Base-by-base conservation (phyloP, 1,284 basidiomycete species). In the Trametes pubescens region DNA sequence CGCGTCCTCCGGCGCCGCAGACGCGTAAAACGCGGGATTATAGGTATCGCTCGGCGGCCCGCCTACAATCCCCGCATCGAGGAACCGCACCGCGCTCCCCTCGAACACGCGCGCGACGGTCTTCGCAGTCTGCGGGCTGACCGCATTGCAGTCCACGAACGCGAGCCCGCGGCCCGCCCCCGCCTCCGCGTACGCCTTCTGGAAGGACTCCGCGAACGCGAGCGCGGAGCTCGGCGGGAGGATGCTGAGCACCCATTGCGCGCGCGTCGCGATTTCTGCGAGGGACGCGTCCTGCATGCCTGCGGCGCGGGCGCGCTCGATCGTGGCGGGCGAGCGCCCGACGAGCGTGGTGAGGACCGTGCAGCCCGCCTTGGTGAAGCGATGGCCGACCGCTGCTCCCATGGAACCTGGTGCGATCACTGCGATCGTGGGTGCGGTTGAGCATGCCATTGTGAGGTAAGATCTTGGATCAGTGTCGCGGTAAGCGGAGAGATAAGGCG, bases 121-220 rank as follows among this genome's bases (percentile, higher is more conserved):
- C 71, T 82, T 82, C 56, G 80, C 81, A 10, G 84, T 84, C 62
- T 77, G 76, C 1, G 85, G 83, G 70, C 77, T 86, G 49, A 88
- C 80, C 7, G 86, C 85, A 64, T 89, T 88, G 70, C 85, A 87
- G 71, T 88, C 86, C n/a, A 77, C 85, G 70, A 84, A 88, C 29
- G 57, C 51, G 29, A 64, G 51, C 51, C 46, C 34, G 24, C 64
- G 58, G 18, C 54, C 66, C 61, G 40, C 61, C 63, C 0, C 56
- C 2, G 60, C 59, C 10, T 64, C 61, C 13, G 38, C 47, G 57
- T 69, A 65, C 4, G 72, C 78, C 35, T 74, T 73, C 37, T 78
- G 71, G 64, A 84, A 78, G 44, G 73, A 75, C 69, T 80, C 72
- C 2, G 86, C 86, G 63, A 89, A 80, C 11, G 78, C 71, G 55